Conservation (phyloP, 352 stramenopile species). For the Phytophthora macrochlamydospora region DNA sequence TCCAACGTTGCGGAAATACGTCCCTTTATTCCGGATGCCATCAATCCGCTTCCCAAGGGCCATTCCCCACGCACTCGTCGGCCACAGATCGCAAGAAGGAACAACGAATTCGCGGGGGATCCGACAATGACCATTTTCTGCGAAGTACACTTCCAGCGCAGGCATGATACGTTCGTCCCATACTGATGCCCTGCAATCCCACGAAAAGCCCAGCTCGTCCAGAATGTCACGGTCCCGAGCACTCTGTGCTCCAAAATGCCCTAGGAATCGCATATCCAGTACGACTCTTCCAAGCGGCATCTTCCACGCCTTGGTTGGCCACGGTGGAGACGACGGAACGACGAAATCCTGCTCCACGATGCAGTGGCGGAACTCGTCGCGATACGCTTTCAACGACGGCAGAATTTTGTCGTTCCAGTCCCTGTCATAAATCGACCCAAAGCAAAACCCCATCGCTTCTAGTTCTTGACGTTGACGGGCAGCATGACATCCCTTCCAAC, state of each 20-base stretch:
- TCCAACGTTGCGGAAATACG: slow-evolving; percentile 42
- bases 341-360: slow-evolving; percentile 16
- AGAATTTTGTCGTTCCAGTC: slow-evolving; percentile 52
- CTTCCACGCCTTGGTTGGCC: slow-evolving; percentile 35
- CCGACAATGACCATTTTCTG: slow-evolving; percentile 27
- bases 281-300: slow-evolving; percentile 38
- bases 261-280: slow-evolving; percentile 30
- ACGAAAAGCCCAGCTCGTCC: slow-evolving; percentile 45
- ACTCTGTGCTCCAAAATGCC: slow-evolving; percentile 35
- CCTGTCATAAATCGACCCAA: slow-evolving; percentile 38
- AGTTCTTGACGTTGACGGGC: slow-evolving; percentile 32
- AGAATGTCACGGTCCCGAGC: slow-evolving; percentile 40
- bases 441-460: slow-evolving; percentile 37
- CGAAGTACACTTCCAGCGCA: slow-evolving; percentile 36
- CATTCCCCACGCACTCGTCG: slow-evolving; percentile 29
- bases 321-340: slow-evolving; percentile 26
- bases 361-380: slow-evolving; percentile 32
- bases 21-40: slow-evolving; percentile 23
- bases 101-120: slow-evolving; percentile 34
- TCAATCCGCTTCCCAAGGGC: background rate
- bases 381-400: slow-evolving; percentile 35
- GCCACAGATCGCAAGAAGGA: slow-evolving; percentile 30
- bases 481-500: slow-evolving; percentile 22
- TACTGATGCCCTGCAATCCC: slow-evolving; percentile 29
- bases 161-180: slow-evolving; percentile 45